Percentiles rank a stretch among this genome's conserved stretches.
phyloP scores from a whole-genome alignment of 345 rosid genomes.

The Draba incana region DNA sequence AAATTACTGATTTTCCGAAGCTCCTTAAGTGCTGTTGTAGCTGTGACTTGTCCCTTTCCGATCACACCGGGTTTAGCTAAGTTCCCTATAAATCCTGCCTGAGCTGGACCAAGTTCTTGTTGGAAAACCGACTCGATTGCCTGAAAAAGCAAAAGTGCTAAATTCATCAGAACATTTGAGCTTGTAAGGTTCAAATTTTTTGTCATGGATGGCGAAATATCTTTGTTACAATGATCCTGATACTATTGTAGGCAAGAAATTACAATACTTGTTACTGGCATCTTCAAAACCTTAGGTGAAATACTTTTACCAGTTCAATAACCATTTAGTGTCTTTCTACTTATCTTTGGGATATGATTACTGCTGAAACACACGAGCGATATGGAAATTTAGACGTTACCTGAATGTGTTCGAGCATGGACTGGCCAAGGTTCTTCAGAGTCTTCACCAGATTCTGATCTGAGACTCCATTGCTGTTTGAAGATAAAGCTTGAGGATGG shows the following conservation, averaged over 20 bases:
- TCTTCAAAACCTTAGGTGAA: no score
- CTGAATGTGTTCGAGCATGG: conserved; percentile 93
- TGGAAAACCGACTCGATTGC: conserved; percentile 76
- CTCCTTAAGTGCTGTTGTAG: conserved; percentile 73
- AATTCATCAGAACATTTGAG: conserved; percentile 22
- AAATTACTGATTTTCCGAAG: conserved; percentile 87
- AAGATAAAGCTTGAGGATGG: conserved; percentile 36
- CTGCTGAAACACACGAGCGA: neutral
- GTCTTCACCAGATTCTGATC: conserved; percentile 66
- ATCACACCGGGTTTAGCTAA: conserved; percentile 60
- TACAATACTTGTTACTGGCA: no score
- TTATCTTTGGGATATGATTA: neutral
- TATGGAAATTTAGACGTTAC: conserved; percentile 42
- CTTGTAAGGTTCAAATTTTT: neutral
- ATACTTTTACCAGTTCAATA: neutral
- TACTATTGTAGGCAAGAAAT: neutral
- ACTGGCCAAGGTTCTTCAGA: conserved; percentile 74
- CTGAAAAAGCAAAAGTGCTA: conserved; percentile 41
- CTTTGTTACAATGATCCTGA: neutral
- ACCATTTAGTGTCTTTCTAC: neutral
- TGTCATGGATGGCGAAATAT: neutral
- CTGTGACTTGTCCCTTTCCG: conserved; percentile 76
- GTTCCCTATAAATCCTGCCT: conserved; percentile 56
- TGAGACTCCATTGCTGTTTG: conserved; percentile 49
- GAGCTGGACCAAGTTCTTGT: conserved; percentile 68